phyloP scores from a whole-genome alignment of 1,284 basidiomycete species.

The Apiotrichum siamense region DNA sequence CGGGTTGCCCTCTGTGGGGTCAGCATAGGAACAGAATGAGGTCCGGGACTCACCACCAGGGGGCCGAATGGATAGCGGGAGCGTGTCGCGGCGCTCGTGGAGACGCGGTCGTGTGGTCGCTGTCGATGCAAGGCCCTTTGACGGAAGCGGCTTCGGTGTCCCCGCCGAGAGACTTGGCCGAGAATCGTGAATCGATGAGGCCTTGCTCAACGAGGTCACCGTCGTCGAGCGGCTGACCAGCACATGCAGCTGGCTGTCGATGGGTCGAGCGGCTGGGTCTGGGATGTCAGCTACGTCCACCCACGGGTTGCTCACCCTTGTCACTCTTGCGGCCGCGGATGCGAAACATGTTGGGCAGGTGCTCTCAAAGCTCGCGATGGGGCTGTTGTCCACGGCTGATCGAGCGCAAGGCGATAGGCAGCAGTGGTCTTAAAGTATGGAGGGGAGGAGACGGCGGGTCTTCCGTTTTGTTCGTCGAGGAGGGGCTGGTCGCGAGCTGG shows the following conservation, averaged over 20 bases:
- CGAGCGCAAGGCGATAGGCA: too few species aligned
- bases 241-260: neutral
- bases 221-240: neutral
- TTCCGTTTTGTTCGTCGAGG: too few species aligned
- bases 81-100: neutral
- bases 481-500: too few species aligned
- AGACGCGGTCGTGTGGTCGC: neutral
- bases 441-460: too few species aligned
- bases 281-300: neutral
- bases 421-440: too few species aligned
- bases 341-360: neutral
- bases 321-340: neutral
- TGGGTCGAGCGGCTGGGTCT: neutral
- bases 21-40: neutral
- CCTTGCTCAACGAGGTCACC: neutral
- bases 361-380: too few species aligned
- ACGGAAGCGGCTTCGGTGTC: too few species aligned
- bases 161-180: too few species aligned
- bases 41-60: neutral
- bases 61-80: neutral
- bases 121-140: too few species aligned
- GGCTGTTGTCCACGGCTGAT: too few species aligned
- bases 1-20: neutral
- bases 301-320: neutral
- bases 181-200: neutral